These are phyloP conservation scores for Macrophomina pseudophaseolina DNA, from an alignment of 2,329 filamentous ascomycete species.

Conservation along the genomic window DNA sequence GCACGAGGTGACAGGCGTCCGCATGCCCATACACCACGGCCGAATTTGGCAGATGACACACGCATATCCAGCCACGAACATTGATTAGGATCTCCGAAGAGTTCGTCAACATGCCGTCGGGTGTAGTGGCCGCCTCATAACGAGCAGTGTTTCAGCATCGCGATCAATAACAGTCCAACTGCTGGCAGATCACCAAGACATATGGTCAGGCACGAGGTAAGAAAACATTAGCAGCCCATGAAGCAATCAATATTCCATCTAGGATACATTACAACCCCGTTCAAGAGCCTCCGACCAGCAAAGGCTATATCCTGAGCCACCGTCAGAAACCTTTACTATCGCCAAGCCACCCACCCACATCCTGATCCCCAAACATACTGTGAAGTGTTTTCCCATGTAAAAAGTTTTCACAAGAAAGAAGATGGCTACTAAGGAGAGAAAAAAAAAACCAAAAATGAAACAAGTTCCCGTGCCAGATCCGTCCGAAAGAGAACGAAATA, in stretches of 20 bases:
- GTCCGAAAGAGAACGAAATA: conserved; percentile 2
- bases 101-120: no score
- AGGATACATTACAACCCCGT: conserved; percentile 6
- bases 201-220: background rate
- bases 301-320: conserved; percentile 5
- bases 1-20: no score
- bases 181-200: background rate
- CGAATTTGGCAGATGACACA: no score
- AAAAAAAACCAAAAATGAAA: background rate
- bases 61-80: no score
- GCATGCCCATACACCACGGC: no score
- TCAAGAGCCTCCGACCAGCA: conserved; percentile 14
- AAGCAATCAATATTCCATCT: conserved; percentile 17
- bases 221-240: background rate
- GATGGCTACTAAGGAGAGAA: background rate
- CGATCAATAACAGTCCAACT: background rate
- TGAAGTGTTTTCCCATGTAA: background rate
- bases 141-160: no score
- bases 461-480: background rate
- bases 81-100: no score
- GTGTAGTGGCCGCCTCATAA: no score
- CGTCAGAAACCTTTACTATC: background rate
- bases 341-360: background rate
- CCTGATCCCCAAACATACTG: background rate
- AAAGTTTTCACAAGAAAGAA: conserved; percentile 18